These are phyloP conservation scores for Obelidium mucronatum DNA, from an alignment of 192 early-diverging fungal species.

Conservation along the genomic window DNA sequence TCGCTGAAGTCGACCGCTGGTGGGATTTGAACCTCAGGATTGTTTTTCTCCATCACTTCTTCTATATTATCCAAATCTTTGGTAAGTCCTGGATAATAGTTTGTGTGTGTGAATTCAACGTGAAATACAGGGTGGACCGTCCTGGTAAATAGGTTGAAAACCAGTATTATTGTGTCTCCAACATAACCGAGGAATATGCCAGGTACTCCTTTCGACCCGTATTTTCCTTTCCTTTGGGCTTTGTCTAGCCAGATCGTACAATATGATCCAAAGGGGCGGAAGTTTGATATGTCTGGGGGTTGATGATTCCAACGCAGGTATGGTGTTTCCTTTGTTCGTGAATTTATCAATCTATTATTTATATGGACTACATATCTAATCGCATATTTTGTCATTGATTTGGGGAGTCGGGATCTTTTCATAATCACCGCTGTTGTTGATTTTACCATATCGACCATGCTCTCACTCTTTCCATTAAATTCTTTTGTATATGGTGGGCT, in stretches of 20 bases:
- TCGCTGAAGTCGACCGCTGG: background rate
- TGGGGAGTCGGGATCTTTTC: background rate
- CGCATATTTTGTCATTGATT: background rate
- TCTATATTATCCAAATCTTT: background rate
- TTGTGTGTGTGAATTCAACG: background rate
- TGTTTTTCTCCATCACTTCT: background rate
- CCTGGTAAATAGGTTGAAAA: slow-evolving; percentile 1
- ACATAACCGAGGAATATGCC: background rate
- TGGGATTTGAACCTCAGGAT: background rate
- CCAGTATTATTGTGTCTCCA: background rate
- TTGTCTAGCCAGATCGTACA: slow-evolving; percentile 1
- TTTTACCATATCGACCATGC: background rate
- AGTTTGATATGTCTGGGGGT: background rate
- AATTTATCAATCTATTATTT: background rate
- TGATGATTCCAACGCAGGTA: background rate
- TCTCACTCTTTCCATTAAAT: background rate
- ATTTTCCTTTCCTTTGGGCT: background rate
- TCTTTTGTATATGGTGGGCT: slow-evolving; percentile 23
- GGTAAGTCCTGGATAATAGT: slow-evolving; percentile 2
- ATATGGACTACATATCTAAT: too few species aligned
- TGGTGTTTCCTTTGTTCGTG: background rate
- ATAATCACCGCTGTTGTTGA: background rate
- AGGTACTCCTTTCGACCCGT: background rate
- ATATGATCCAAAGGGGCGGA: slow-evolving; percentile 2
- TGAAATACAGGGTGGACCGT: background rate